phyloP scores from a whole-genome alignment of 2,329 filamentous ascomycete genomes.

The Aspergillus sp. region DNA sequence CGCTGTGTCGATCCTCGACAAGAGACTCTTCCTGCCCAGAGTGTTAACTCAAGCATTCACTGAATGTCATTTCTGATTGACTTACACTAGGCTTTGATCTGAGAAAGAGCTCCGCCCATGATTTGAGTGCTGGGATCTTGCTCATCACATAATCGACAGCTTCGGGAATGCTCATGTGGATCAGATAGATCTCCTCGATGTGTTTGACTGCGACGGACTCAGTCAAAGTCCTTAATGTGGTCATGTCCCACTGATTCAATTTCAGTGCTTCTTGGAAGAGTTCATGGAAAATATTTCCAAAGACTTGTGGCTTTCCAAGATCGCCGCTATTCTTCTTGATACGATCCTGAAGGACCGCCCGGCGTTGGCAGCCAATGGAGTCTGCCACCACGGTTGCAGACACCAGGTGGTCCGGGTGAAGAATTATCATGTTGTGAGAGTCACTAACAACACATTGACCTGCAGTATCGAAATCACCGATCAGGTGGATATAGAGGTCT shows the following conservation, averaged over 20 bases:
- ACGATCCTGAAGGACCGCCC: constrained; percentile 89
- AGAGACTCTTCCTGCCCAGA: constrained; percentile 61
- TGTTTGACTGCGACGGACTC: constrained; percentile 70
- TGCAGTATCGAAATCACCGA: constrained; percentile 68
- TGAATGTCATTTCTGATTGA: constrained; percentile 3
- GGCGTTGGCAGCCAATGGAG: constrained; percentile 85
- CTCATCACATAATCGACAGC: constrained; percentile 77
- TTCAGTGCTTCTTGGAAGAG: constrained; percentile 89
- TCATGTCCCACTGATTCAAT: constrained; percentile 74
- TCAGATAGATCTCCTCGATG: constrained; percentile 85
- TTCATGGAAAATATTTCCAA: constrained; percentile 91
- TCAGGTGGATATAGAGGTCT: constrained; percentile 80
- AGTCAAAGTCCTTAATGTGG: constrained; percentile 66
- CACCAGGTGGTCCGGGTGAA: constrained; percentile 93
- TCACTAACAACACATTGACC: constrained; percentile 84
- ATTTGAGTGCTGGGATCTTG: constrained; percentile 77
- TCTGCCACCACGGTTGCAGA: constrained; percentile 96
- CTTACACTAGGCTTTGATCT: constrained; percentile 66
- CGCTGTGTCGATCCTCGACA: constrained; percentile 75
- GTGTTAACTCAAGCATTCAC: constrained; percentile 24
- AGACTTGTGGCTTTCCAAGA: constrained; percentile 76
- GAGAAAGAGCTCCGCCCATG: constrained; percentile 83
- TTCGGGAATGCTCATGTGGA: constrained; percentile 70
- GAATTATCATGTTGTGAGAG: constrained; percentile 77
- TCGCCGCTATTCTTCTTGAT: constrained; percentile 92